Evolutionary conservation across 352 stramenopile species (phyloP).

Genomic region (Pythium apleroticum): DNA sequence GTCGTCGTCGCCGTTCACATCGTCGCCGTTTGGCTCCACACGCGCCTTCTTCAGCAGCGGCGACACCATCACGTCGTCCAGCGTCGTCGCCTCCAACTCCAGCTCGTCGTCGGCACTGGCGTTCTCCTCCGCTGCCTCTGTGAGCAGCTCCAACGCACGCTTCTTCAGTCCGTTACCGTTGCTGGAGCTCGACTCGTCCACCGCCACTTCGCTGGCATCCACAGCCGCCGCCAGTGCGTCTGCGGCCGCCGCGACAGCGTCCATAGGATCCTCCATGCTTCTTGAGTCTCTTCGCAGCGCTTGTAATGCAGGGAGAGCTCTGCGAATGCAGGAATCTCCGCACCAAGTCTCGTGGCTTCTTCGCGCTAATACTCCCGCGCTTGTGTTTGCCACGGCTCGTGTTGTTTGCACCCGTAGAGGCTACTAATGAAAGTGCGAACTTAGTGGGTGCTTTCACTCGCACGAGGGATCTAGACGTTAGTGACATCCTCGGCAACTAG

Average conservation of each 20-base stretch:
- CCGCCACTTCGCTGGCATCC: background rate
- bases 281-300: background rate
- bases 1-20: conserved; percentile 34
- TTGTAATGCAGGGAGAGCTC: background rate
- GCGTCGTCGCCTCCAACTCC: conserved; percentile 43
- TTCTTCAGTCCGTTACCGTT: conserved; percentile 18
- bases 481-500: background rate
- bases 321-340: background rate
- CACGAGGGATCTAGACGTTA: background rate
- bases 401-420: background rate
- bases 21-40: conserved; percentile 50
- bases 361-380: conserved; percentile 1
- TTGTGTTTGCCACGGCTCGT: background rate
- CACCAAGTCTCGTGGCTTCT: background rate
- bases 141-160: conserved; percentile 22
- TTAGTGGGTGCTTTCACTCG: background rate
- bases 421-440: conserved; percentile 6
- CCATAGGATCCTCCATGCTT: conserved; percentile 20
- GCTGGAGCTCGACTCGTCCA: background rate
- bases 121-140: conserved; percentile 15
- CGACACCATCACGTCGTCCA: conserved; percentile 65
- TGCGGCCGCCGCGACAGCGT: conserved; percentile 20
- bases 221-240: conserved; percentile 22
- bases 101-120: conserved; percentile 20
- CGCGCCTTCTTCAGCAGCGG: conserved; percentile 53